Evolutionary conservation across 768 basidiomycete species (phyloP), one percentile per base, ranked within the genome.

Genomic region (Mycena epipterygia): DNA sequence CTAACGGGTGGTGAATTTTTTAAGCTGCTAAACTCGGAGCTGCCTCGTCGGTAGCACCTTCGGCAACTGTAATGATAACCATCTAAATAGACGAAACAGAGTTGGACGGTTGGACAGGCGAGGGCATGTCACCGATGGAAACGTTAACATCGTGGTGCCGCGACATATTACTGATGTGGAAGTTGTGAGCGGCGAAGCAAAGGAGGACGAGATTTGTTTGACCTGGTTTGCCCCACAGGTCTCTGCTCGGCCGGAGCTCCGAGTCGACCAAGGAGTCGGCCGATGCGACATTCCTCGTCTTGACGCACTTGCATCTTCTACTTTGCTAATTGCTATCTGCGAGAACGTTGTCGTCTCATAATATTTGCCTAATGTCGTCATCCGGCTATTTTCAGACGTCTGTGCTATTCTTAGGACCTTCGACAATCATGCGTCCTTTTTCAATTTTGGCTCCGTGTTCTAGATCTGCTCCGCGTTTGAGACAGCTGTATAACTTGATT

Each of bases 31-130:
- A 42, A n/a, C n/a, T n/a, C n/a, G n/a, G n/a, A 6, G 23, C 44
- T 4, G 16, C 12, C 19, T 29, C 48, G 30, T 16, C 7, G 19
- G 46, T 37, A 48, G 33, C 30, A 25, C 27, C 23, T 29, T 67
- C 46, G 35, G 57, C 23, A 29, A 46, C 17, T 53, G 5, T n/a
- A 51, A 32, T 68, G 67, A 61, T 61, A 68, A 37, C 9, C 39
- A 68, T 68, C 67, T 68, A 48, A 44, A 23, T 49, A 27, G 19
- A 14, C 39, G 42, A 39, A 33, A 53, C 46, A 37, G 37, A 62
- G 30, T 16, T 21, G 41, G 23, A 21, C 30, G 23, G 25, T 48
- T 58, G 48, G 37, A 41, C 48, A 48, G 9, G 46, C 32, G 23
- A 42, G 23, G 33, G 7, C n/a, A 35, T 25, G 30, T 53, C 33